A percentile compares a stretch with the other conserved stretches of the same genome.
phyloP scores from a whole-genome alignment of 1,139 yeast genomes.

The Kluyveromyces marxianus region DNA sequence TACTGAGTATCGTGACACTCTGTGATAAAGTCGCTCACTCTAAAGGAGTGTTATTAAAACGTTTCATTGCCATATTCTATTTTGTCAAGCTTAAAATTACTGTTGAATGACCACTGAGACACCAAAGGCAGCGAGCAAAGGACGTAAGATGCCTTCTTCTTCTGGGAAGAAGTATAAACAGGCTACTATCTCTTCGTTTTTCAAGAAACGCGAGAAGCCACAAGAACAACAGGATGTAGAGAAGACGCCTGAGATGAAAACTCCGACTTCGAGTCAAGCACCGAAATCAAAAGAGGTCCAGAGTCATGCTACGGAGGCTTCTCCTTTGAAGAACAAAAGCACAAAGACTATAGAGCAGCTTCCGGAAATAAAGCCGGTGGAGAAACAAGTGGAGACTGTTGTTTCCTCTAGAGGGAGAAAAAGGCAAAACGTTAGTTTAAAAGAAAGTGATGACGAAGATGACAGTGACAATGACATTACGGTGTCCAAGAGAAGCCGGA shows the following conservation, averaged over 20 bases:
- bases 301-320: neutral
- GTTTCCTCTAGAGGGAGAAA: slow-evolving; percentile 8
- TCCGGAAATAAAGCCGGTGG: neutral
- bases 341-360: neutral
- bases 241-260: too few relatives aligned
- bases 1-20: too few relatives aligned
- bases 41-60: too few relatives aligned
- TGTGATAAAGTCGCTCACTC: too few relatives aligned
- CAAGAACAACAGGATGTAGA: slow-evolving; percentile 10
- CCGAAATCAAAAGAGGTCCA: slow-evolving; percentile 8
- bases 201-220: slow-evolving; percentile 25
- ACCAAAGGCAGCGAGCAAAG: slow-evolving; percentile 15
- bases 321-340: slow-evolving; percentile 14
- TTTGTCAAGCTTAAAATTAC: too few relatives aligned
- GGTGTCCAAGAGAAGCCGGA: slow-evolving; percentile 14
- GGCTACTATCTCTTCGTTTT: slow-evolving; percentile 50
- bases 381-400: neutral
- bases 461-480: slow-evolving; percentile 30
- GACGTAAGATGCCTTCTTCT: slow-evolving; percentile 10
- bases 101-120: slow-evolving; percentile 17
- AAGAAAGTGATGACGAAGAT: slow-evolving; percentile 29
- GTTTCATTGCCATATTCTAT: too few relatives aligned
- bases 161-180: slow-evolving; percentile 42
- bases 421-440: slow-evolving; percentile 31
- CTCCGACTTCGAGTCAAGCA: too few relatives aligned